Conservation (phyloP, 768 basidiomycete species). For the Russula olivacea region DNA sequence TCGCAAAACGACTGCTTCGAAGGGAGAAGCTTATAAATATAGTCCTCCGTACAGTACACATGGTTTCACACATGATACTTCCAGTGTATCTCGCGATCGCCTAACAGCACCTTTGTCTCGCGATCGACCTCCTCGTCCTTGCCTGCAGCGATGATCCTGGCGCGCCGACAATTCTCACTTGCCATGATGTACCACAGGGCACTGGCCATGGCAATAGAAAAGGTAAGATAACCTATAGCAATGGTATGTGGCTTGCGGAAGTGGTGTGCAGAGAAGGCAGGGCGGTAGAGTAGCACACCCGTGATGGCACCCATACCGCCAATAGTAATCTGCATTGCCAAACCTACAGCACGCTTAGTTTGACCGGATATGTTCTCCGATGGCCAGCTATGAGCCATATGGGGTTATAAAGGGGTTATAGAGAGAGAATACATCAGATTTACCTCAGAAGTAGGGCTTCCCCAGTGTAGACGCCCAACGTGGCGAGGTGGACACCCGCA, state of each 20-base stretch:
- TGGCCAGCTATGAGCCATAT: conserved; percentile 39
- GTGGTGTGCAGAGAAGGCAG: conserved; percentile 40
- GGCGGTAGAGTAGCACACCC: conserved; percentile 53
- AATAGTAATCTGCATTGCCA: conserved; percentile 60
- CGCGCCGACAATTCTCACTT: conserved; percentile 45
- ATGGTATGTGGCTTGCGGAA: conserved; percentile 55
- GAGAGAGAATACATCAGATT: neutral
- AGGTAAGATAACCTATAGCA: conserved; percentile 52
- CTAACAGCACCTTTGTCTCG: conserved; percentile 27
- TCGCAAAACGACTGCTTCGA: neutral
- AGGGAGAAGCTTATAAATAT: neutral
- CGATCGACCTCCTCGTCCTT: conserved; percentile 21
- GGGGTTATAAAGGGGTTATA: neutral
- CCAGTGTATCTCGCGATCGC: conserved; percentile 30
- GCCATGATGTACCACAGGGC: conserved; percentile 46
- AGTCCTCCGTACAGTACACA: neutral
- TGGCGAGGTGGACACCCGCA: conserved; percentile 49
- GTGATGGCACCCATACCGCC: conserved; percentile 56
- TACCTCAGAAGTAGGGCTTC: conserved; percentile 52
- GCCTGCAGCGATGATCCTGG: conserved; percentile 26
- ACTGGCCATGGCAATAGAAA: conserved; percentile 39
- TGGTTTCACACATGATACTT: conserved; percentile 13
- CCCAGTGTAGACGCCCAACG: conserved; percentile 52
- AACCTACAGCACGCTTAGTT: conserved; percentile 56
- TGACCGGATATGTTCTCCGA: conserved; percentile 65